phyloP scores from a whole-genome alignment of 2,329 filamentous ascomycete species.

The Seiridium cupressi region DNA sequence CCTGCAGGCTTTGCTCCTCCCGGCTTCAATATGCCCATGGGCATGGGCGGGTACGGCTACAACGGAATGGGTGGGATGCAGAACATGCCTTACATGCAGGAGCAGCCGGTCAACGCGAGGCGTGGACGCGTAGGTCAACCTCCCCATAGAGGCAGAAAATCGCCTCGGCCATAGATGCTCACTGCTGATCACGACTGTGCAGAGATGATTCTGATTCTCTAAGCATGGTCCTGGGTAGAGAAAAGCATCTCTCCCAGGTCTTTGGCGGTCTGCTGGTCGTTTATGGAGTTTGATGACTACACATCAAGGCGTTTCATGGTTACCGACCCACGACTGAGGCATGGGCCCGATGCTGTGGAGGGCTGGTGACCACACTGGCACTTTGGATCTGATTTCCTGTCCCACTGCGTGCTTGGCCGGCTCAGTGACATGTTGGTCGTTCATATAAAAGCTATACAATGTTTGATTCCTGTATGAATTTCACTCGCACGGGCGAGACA shows the following conservation, averaged over 20 bases:
- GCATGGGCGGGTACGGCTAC: constrained; percentile 35
- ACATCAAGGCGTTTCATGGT: background rate
- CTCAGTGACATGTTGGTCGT: constrained; percentile 10
- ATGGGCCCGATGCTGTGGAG: constrained; percentile 14
- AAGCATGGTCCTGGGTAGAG: constrained; percentile 3
- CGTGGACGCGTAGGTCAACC: constrained; percentile 57
- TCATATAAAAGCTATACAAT: constrained; percentile 11
- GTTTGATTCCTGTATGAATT: background rate
- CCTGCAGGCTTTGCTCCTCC: constrained; percentile 29
- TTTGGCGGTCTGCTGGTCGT: background rate
- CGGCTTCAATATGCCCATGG: constrained; percentile 28
- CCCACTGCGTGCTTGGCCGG: too few species aligned
- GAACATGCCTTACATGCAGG: constrained; percentile 52
- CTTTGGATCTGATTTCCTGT: too few species aligned
- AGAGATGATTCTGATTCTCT: constrained; percentile 24
- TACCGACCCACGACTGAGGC: background rate
- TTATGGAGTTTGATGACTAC: background rate
- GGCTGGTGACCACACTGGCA: constrained; percentile 23
- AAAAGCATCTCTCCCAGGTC: background rate
- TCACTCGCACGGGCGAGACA: constrained; percentile 13
- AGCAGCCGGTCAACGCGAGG: constrained; percentile 54
- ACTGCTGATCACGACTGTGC: constrained; percentile 23
- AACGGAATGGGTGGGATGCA: constrained; percentile 42
- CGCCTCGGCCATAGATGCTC: constrained; percentile 24
- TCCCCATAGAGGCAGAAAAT: constrained; percentile 29